Percentiles rank a stretch among this genome's conserved stretches.
Evolutionary conservation across 768 basidiomycete genomes (phyloP).

Genomic region (Lactarius indigo): DNA sequence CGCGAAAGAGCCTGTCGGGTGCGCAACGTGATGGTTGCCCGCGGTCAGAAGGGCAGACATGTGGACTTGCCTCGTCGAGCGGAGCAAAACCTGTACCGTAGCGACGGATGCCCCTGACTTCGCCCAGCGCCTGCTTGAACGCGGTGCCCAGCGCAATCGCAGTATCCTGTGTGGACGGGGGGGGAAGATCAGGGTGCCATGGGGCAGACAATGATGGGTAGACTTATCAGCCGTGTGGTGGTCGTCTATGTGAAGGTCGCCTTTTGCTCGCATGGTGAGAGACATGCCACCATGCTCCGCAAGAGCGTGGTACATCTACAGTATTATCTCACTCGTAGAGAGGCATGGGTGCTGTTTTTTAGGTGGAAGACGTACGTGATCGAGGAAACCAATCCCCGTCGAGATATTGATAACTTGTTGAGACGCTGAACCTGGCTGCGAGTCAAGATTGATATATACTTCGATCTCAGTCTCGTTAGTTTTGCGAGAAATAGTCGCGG

Average conservation of each 20-base stretch:
- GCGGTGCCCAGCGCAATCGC: slow-evolving; percentile 85
- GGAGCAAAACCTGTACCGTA: slow-evolving; percentile 98
- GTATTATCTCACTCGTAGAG: not conserved
- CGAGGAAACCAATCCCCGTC: slow-evolving; percentile 97
- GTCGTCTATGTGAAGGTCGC: slow-evolving; percentile 97
- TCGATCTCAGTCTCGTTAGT: slow-evolving; percentile 90
- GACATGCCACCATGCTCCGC: slow-evolving; percentile 98
- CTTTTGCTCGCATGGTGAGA: slow-evolving; percentile 84
- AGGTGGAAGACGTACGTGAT: slow-evolving; percentile 64
- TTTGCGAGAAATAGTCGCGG: slow-evolving; percentile 71
- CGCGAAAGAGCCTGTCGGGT: slow-evolving; percentile 77
- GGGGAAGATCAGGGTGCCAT: slow-evolving; percentile 4
- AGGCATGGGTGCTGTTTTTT: not conserved
- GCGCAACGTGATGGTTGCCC: slow-evolving; percentile 4
- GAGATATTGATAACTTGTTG: slow-evolving; percentile 77
- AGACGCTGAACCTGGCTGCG: slow-evolving; percentile 54
- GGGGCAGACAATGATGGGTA: not conserved
- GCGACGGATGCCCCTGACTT: slow-evolving; percentile 88
- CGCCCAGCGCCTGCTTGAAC: slow-evolving; percentile 93
- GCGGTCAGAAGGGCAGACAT: not conserved
- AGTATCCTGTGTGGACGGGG: slow-evolving; percentile 67
- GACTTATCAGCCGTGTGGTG: slow-evolving; percentile 97
- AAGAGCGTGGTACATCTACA: slow-evolving; percentile 94
- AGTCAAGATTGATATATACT: slow-evolving; percentile 81
- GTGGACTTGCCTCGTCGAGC: slow-evolving; percentile 76